Percentiles rank a stretch among this genome's conserved stretches.
Conservation (phyloP, 441 rosid genomes). For the Kokia cookei region DNA sequence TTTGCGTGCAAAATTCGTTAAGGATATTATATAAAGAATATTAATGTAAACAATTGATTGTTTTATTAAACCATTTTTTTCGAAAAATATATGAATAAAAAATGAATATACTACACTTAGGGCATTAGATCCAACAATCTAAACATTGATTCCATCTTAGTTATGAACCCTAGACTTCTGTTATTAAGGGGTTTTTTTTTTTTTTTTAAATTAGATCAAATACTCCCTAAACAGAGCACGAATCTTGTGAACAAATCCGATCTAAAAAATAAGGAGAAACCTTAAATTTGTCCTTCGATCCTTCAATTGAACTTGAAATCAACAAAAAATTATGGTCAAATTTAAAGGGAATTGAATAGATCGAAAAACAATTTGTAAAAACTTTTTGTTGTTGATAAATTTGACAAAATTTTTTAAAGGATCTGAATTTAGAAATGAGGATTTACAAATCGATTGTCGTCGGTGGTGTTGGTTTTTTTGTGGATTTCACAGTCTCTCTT, state of each 20-base stretch:
- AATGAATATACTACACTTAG: too few species aligned
- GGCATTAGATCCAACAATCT: too few species aligned
- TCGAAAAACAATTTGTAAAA: slow-evolving; percentile 7
- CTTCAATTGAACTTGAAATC: slow-evolving; percentile 17
- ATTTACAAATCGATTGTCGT: slow-evolving; percentile 61
- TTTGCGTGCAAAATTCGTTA: too few species aligned
- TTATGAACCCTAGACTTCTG: background rate
- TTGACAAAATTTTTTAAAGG: slow-evolving; percentile 13
- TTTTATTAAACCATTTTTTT: too few species aligned
- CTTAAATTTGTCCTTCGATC: slow-evolving; percentile 14
- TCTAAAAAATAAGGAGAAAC: background rate
- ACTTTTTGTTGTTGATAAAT: slow-evolving; percentile 15
- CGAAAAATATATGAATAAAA: too few species aligned
- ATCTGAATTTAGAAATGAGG: slow-evolving; percentile 19
- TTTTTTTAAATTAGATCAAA: background rate
- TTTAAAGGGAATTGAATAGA: slow-evolving; percentile 19
- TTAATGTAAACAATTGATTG: too few species aligned
- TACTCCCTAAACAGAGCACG: slow-evolving; percentile 1
- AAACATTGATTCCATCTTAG: too few species aligned
- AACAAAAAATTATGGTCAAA: slow-evolving; percentile 21
- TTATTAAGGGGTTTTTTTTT: background rate
- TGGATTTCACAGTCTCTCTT: too few species aligned
- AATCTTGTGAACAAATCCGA: slow-evolving; percentile 22
- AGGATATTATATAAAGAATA: too few species aligned
- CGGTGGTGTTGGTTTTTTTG: too few species aligned